Conservation (phyloP, 768 basidiomycete genomes). For the Podaxis sp. region DNA sequence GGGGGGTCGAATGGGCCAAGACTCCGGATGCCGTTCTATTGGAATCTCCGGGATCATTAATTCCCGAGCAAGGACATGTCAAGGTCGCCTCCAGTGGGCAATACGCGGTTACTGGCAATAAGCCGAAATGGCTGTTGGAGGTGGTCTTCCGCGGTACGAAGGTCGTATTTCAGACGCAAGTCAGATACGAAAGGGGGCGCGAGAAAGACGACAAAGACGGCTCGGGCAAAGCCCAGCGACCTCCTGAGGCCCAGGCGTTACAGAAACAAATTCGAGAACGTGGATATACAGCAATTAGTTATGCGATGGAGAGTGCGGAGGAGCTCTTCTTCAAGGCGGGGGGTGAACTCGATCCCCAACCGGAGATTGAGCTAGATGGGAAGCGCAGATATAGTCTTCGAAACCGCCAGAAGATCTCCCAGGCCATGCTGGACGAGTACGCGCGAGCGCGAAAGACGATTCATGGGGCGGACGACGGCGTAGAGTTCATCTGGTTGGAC, state of each 20-base stretch:
- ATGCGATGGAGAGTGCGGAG: slow-evolving; percentile 8
- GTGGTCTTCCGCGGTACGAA: not conserved
- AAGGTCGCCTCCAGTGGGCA: not conserved
- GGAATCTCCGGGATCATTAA: slow-evolving; percentile 2
- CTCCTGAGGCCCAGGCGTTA: not conserved
- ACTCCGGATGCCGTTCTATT: slow-evolving; percentile 11
- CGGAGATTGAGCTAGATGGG: not conserved
- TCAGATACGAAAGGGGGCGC: slow-evolving; percentile 2
- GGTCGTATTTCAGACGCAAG: not conserved
- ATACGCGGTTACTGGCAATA: slow-evolving; percentile 10
- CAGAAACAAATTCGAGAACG: not conserved
- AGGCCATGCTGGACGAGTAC: slow-evolving; percentile 6
- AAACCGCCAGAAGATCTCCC: slow-evolving; percentile 1
- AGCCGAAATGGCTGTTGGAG: slow-evolving; percentile 8
- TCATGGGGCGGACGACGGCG: not conserved
- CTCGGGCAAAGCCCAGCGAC: not conserved
- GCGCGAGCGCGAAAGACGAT: not conserved
- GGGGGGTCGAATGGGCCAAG: slow-evolving; percentile 10
- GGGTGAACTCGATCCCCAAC: not conserved
- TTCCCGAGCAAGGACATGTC: not conserved
- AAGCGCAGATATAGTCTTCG: slow-evolving; percentile 2
- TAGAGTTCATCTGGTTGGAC: slow-evolving; percentile 14
- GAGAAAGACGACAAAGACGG: not conserved
- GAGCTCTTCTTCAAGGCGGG: not conserved
- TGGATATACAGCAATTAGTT: slow-evolving; percentile 12